A percentile compares a stretch with the other conserved stretches of the same genome.
These are phyloP conservation scores for Yamadazyma triangularis DNA, from an alignment of 1,139 yeast genomes.

Conservation along the genomic window DNA sequence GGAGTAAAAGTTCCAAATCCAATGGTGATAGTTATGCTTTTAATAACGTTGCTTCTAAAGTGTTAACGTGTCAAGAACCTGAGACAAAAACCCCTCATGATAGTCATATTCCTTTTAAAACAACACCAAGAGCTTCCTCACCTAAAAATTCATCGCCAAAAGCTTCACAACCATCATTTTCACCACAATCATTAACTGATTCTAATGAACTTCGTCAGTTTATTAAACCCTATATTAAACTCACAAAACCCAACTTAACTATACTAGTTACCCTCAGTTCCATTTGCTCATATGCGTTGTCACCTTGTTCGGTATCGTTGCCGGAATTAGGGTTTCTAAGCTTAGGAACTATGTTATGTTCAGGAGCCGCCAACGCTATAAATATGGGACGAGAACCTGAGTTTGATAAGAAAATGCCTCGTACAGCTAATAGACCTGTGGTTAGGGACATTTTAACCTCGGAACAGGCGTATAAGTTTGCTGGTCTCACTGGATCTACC, in stretches of 20 bases:
- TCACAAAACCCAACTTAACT: constrained; percentile 86
- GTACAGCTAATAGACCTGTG: constrained; percentile 88
- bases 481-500: constrained; percentile 62
- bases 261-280: constrained; percentile 86
- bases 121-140: constrained; percentile 38
- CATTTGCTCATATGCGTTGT: constrained; percentile 88
- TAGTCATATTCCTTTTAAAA: constrained; percentile 54
- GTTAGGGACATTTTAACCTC: constrained; percentile 80
- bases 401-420: constrained; percentile 80
- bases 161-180: constrained; percentile 26
- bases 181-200: too few relatives aligned
- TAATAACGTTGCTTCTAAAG: constrained; percentile 30
- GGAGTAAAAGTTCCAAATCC: neutral
- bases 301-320: constrained; percentile 75
- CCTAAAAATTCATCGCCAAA: constrained; percentile 8
- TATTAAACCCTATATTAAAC: constrained; percentile 61
- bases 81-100: constrained; percentile 15
- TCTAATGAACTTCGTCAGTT: too few relatives aligned
- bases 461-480: constrained; percentile 73
- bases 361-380: constrained; percentile 94
- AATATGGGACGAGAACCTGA: constrained; percentile 96
- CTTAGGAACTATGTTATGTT: constrained; percentile 79
- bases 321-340: constrained; percentile 69
- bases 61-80: constrained; percentile 37
- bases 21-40: constrained; percentile 11